Evolutionary conservation across 2,329 filamentous ascomycete genomes (phyloP), one percentile per base, ranked within the genome.

Genomic region (Acarospora socialis): DNA sequence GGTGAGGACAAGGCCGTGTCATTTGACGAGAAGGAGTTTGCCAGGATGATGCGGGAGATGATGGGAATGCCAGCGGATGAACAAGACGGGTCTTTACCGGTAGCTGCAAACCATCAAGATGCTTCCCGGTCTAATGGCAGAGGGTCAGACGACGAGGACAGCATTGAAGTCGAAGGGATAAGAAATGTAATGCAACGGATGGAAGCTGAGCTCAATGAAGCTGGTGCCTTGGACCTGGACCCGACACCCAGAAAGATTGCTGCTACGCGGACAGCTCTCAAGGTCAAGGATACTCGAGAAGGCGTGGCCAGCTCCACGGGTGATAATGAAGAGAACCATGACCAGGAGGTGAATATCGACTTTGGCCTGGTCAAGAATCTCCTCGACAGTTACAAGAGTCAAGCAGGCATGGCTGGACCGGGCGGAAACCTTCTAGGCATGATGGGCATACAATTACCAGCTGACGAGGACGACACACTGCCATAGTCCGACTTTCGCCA

Each of bases 361-460:
- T 80, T 84, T 44, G 87, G 90, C 39, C 63, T 98, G 15, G 84
- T 81, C 12, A 83, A 80, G 53, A 95, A 95, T 47, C 63, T 98
- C 33, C 63, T 98, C 1, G 83, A 94, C 53, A 87, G 82, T 46
- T 86, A 98, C 56, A 92, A 92, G 50, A 77, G 81, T 10, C 87
- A 95, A 53, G 82, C 66, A 12, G 90, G 90, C 8, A 71, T 28
- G 62, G 66, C 82, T 19, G 90, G 90, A 0, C 90, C 90, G 1
- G 80, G 81, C 2, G 76, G 86, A 1, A 95, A 94, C 50, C 61
- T 98, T 38, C 66, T 98, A 47, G 77, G 76, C 5, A 69, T 92
- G 58, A 79, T 95, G 77, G 84, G 84, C 1, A 63, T 94, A 42
- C 67, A 71, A 23, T 61, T 94, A 37, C 87, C 87, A 0, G 67